Base-by-base conservation (phyloP, 2,329 filamentous ascomycete species). In the Trichocomaceae sp. region DNA sequence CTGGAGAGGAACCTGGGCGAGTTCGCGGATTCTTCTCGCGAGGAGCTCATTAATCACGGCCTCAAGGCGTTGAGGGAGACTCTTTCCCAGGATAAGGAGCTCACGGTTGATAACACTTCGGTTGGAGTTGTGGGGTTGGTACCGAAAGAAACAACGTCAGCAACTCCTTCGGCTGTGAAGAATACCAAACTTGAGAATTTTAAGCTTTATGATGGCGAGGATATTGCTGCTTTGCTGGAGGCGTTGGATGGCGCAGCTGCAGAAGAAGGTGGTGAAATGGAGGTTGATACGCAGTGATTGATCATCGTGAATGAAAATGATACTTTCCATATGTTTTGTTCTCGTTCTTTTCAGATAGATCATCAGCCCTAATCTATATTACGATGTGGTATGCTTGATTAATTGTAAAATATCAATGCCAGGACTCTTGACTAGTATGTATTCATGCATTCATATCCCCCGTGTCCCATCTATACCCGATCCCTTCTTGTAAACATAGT, bases 31-130 rank as follows among this genome's bases (percentile, higher is more conserved):
- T 85, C 84, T 69, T 83, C 80, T 60, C 80, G 88, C 65, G 92
- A 96, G 68, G 88, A 95, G 73, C 78, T 99, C 67, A 85, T 99
- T 65, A 84, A 84, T 74, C 93, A 99, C 77, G 93, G 92, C 31
- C 77, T 99, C 68, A 83, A 83, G 69, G 92, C 93, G 50, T 78
- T 99, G 69, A 96, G 96, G 80, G 93, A 99, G 79, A 95, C 88
- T 64, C 77, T 99, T 71, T 87, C 88, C 56, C 92, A 97, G 81
- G 93, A 99, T 75, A 95, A 95, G 79, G 91, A 97, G 80, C 77
- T 99, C 71, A 97, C 92, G 54, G 83, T 96, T 41, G 93, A 97
- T 72, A 99, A 99, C 77, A 96, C 91, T 53, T 96, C 90, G 63
- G 83, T 99, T 52, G 91, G 88, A 37, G 79, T 96, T 58, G 88